Conservation (phyloP, 2,329 filamentous ascomycete genomes). For the Neospermospora avenae region DNA sequence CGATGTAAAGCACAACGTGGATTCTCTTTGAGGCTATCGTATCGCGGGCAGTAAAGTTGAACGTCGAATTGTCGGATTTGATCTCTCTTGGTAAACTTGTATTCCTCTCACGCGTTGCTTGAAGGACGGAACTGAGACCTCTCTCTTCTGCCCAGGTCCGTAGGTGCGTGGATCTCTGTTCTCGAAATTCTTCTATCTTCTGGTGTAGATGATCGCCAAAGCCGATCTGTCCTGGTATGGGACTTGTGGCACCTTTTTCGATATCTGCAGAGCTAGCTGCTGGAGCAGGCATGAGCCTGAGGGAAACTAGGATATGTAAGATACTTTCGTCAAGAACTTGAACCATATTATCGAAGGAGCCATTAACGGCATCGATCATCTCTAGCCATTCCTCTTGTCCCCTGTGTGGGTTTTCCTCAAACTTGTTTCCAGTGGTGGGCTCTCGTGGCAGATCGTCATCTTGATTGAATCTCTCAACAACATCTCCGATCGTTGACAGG, state of each 20-base stretch:
- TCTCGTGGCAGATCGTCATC: conserved; percentile 5
- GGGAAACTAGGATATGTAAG: conserved; percentile 46
- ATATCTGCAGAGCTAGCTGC: conserved; percentile 39
- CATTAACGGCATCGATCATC: conserved; percentile 62
- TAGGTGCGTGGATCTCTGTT: conserved; percentile 47
- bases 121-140: conserved; percentile 33
- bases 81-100: conserved; percentile 8
- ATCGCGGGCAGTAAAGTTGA: conserved; percentile 33
- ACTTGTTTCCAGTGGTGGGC: neutral
- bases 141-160: conserved; percentile 45
- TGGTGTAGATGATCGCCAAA: conserved; percentile 43
- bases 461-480: conserved; percentile 63
- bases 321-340: conserved; percentile 54
- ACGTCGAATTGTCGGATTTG: conserved; percentile 46
- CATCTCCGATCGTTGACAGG: conserved; percentile 65
- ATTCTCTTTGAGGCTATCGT: conserved; percentile 46
- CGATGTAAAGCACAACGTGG: conserved; percentile 65
- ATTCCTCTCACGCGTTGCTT: conserved; percentile 5
- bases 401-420: conserved; percentile 29
- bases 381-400: conserved; percentile 60
- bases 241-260: conserved; percentile 48
- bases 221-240: conserved; percentile 51
- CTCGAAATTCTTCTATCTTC: conserved; percentile 51
- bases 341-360: conserved; percentile 61
- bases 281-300: conserved; percentile 45